Base-by-base conservation (phyloP, 2,329 filamentous ascomycete genomes). In the Juglanconis oblonga region DNA sequence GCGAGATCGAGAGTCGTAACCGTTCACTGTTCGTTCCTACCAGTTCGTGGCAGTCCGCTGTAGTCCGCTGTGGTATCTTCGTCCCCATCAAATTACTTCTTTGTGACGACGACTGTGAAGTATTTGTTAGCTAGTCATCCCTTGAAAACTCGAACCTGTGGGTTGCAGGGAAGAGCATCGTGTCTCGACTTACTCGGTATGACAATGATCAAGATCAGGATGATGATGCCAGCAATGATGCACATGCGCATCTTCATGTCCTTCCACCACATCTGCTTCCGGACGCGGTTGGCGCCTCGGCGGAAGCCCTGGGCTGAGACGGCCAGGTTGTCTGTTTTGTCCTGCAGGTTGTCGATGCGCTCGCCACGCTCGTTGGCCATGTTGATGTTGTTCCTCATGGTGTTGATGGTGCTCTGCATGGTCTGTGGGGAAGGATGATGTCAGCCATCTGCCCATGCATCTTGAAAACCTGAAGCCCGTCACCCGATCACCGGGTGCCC, bases 181-280 rank as follows among this genome's bases (percentile, higher is more conserved):
- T 13, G 14, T 58, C 64, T 66, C 35, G 42, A 77, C 87, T 73
- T 86, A 97, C 94, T 92, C 67, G 95, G 95, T 68, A 98, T 87
- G 72, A 99, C 95, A 74, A 99, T 98, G 76, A 99, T 86, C 68
- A 96, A 80, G 67, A 99, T 85, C 69, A 99, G 83, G 68, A 98
- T 85, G 75, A 98, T 89, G 77, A 99, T 90, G 71, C 93, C 95
- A 62, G 88, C 83, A 73, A 96, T 90, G 69, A 99, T 82, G 79
- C 94, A 98, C 83, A 97, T 95, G 76, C 95, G 88, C 95, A 99
- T 99, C 87, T 98, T 98, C 92, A 97, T 96, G 73, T 98, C 94
- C 85, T 98, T 98, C 94, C 93, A 98, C 94, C 94, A 98, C 94
- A 98, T 98, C 78, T 96, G 88, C 83, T 93, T 94, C 76, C 95